phyloP scores from a whole-genome alignment of 768 basidiomycete species.

The Hypholoma sublateritium region DNA sequence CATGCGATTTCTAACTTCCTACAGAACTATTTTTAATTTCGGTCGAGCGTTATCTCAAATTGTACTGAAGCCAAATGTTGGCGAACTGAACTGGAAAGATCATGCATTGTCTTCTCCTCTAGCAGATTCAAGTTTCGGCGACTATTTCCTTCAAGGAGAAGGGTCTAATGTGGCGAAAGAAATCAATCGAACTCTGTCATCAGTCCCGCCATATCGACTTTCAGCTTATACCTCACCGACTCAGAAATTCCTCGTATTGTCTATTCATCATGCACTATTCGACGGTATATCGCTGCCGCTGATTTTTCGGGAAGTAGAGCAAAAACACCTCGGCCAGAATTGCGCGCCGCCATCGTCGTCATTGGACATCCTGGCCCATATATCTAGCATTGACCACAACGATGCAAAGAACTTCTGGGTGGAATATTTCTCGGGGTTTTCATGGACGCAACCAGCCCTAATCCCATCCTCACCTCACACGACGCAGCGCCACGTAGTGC shows the following conservation, averaged over 20 bases:
- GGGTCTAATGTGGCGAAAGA: constrained; percentile 20
- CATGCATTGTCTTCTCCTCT: constrained; percentile 3
- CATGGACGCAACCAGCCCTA: constrained; percentile 19
- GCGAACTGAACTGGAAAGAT: constrained; percentile 19
- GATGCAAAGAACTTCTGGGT: constrained; percentile 28
- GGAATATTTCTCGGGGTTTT: constrained; percentile 24
- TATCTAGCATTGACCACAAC: constrained; percentile 20
- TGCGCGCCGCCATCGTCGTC: constrained; percentile 7
- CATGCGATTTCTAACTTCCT: background rate
- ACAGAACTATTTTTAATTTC: constrained; percentile 32
- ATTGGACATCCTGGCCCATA: constrained; percentile 22
- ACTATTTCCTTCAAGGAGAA: constrained; percentile 19
- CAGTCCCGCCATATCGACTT: constrained; percentile 24
- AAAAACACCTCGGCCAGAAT: constrained; percentile 17
- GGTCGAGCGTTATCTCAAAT: constrained; percentile 27
- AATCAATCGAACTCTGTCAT: constrained; percentile 28
- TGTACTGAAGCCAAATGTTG: constrained; percentile 18
- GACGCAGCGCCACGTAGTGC: constrained; percentile 11
- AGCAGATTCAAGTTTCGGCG: constrained; percentile 11
- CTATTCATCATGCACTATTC: constrained; percentile 35
- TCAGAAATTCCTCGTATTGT: constrained; percentile 23
- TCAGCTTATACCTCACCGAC: constrained; percentile 13
- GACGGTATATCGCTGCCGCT: constrained; percentile 32
- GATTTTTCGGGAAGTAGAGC: constrained; percentile 27
- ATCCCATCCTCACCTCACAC: background rate